These are phyloP conservation scores for Phytophthora boehmeriae DNA, from an alignment of 352 stramenopile genomes.

Conservation along the genomic window DNA sequence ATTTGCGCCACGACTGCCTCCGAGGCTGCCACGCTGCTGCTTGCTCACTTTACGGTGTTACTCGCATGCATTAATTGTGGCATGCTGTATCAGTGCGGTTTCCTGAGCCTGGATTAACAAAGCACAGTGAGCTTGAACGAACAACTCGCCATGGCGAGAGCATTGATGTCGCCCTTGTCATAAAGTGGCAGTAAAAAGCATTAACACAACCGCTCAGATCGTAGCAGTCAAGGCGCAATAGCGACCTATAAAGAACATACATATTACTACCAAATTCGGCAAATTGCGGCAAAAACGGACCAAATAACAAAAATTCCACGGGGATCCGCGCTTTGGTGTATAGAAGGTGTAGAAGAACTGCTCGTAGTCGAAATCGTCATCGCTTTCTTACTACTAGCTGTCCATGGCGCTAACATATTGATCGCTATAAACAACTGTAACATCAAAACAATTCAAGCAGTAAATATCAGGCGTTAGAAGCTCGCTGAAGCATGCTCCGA, in stretches of 20 bases:
- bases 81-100: constrained; percentile 57
- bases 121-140: not conserved
- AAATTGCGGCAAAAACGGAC: constrained; percentile 14
- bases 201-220: constrained; percentile 63
- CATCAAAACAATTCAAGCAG: not conserved
- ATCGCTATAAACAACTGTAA: constrained; percentile 7
- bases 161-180: constrained; percentile 68
- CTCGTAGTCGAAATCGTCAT: constrained; percentile 42
- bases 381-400: constrained; percentile 10
- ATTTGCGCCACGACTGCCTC: too few relatives aligned
- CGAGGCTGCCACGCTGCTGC: too few relatives aligned
- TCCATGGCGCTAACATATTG: not conserved
- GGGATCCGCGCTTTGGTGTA: constrained; percentile 47
- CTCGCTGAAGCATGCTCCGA: not conserved
- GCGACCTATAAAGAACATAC: constrained; percentile 28
- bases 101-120: constrained; percentile 43
- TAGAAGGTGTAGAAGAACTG: constrained; percentile 58
- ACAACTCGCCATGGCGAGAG: constrained; percentile 38
- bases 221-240: constrained; percentile 52
- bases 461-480: not conserved
- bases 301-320: constrained; percentile 56
- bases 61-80: constrained; percentile 44
- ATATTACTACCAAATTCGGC: not conserved
- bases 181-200: constrained; percentile 56
- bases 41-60: too few relatives aligned